Base-by-base conservation (phyloP, 352 stramenopile genomes). In the Pythium aphanidermatum region DNA sequence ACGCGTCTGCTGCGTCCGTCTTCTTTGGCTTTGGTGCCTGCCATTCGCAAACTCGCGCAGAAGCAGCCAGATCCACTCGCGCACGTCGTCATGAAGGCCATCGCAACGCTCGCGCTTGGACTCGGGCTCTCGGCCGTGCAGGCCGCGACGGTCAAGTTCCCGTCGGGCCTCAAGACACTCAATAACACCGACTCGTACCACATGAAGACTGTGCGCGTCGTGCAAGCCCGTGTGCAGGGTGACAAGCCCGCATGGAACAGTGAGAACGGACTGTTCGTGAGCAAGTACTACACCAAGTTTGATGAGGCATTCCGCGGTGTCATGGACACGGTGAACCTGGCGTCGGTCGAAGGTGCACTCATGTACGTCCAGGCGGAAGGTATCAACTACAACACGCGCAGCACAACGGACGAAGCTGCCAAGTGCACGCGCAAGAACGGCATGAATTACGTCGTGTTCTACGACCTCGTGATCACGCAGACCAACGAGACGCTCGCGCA, bases 321-420 rank as follows among this genome's bases (percentile, higher is more conserved):
- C 10, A 55, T 90, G 2, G 81, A 92, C 48, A 79, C 73, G 5
- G 71, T 88, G 40, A 92, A 92, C 57, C 84, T 62, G 3, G 81
- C 81, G 16, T 77, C 50, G 4, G 74, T 92, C 3, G 80, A 92
- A 46, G 80, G 80, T 7, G 68, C 77, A 17, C 61, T 92, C 37
- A 87, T 82, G 73, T 92, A 84, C 46, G 75, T 90, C 0, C 77
- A 89, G 57, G 74, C 77, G 5, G 80, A 92, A 47, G 67, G 77
- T 25, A 92, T 92, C 48, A 66, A 86, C 56, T 46, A 70, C 35
- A 60, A 68, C 46, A 38, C 30, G 23, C 51, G 34, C 25, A 55
- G 24, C 10, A 40, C 34, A 11, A 20, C 12, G 34, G 10, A 34
- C 13, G n/a, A n/a, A n/a, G n/a, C n/a, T n/a, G n/a, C n/a, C n/a